Conservation (phyloP, 768 basidiomycete species). For the Mrakia frigida region DNA sequence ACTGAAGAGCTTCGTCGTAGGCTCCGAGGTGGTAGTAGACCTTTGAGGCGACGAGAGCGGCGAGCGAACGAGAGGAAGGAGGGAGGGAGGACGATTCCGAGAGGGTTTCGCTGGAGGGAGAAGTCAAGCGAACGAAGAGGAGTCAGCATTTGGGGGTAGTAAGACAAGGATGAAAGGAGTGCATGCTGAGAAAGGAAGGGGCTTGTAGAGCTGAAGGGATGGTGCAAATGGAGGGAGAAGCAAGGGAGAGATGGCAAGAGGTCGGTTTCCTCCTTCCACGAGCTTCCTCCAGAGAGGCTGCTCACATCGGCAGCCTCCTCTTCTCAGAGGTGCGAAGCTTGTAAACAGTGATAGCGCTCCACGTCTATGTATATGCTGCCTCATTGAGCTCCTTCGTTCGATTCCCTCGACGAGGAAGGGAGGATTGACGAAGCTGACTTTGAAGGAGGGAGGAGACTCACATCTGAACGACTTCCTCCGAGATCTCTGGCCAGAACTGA, state of each 20-base stretch:
- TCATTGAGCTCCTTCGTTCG: no score
- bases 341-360: no score
- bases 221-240: no score
- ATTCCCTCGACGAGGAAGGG: no score
- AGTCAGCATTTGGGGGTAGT: conserved; percentile 28
- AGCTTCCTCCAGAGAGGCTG: no score
- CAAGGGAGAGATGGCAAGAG: no score
- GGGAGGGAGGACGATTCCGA: conserved; percentile 78
- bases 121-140: conserved; percentile 13
- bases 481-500: conserved; percentile 98
- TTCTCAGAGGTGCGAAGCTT: no score
- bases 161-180: not conserved
- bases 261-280: no score
- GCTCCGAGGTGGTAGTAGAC: conserved; percentile 95
- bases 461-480: conserved; percentile 87
- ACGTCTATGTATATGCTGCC: no score
- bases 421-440: not conserved
- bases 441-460: conserved; percentile 48
- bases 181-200: not conserved
- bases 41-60: conserved; percentile 92
- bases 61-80: conserved; percentile 66
- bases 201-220: no score
- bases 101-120: conserved; percentile 65
- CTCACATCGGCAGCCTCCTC: no score
- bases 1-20: conserved; percentile 90